Base-by-base conservation (phyloP, 306 rosid genomes). In the Carpinus viminea region DNA sequence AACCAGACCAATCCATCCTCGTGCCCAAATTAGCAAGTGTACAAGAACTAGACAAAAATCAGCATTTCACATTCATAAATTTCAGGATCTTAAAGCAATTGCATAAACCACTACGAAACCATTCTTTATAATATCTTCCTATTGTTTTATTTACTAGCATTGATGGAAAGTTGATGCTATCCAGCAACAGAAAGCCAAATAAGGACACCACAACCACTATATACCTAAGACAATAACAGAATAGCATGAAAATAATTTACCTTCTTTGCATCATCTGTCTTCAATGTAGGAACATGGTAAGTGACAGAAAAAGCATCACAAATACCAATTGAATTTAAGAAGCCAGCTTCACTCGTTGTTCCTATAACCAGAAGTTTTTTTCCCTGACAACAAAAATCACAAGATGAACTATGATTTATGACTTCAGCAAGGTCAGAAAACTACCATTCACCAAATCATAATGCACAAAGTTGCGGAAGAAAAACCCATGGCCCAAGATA, bases 351-450 rank as follows among this genome's bases (percentile, higher is more conserved):
- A 85, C 99, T 91, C 36, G 97, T 93, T 12, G 99, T 96, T 54
- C 96, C 97, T 72, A 96, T 75, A 68, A 93, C 97, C 87, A 93
- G 83, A 82, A 96, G 98, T 76, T 93, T 96, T 86, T 93, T 93
- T 38, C 97, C 99, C 98, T 96, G 86, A 72, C 82, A 79, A 76
- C 36, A 79, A 59, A 46, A 60, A 70, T 24, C 45, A 38, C 84
- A 47, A 76, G 47, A 46, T 18, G 54, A 54, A 78, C 76, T 80
- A 73, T 50, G 38, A 66, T 77, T 68, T 20, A 66, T 28, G 54
- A 51, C 34, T 65, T 74, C 12, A n/a, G 28, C 10, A 74, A 68
- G 74, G 70, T 71, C 21, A 76, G 64, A 72, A 41, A 41, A 41
- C 45, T 41, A 34, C 15, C 46, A 70, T 43, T 70, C 65, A 59